Evolutionary conservation across 371 early-diverging fungal species (phyloP), one percentile per base, ranked within the genome.

Genomic region (Rhizopus stolonifer): DNA sequence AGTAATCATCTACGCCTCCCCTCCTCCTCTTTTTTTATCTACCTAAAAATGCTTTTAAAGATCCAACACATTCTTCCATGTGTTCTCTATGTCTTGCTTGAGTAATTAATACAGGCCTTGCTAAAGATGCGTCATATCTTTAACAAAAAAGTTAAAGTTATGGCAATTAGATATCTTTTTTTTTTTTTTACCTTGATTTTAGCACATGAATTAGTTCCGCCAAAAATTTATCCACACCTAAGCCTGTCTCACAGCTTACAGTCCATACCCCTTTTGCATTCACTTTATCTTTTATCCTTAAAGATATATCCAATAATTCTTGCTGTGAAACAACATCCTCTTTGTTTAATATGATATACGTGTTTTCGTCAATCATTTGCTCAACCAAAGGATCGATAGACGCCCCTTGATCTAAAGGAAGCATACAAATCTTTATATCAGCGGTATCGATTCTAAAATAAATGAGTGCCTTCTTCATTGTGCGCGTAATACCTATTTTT

Each of bases 21-120:
- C n/a, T n/a, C n/a, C n/a, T 40, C 23, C 43, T 25, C 38, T 40
- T 25, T n/a, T 0, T 17, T 17, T 7, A 0, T 24, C 52, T 80
- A 83, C 84, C 73, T 42, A 77, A 47, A 56, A 83, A 89, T 17
- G 61, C 54, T 1, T 79, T 69, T 5, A 91, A 54, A 17, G 69
- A 70, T 6, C 49, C 60, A n/a, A 85, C 22, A 43, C 88, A 87
- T n/a, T 72, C 73, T 33, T 79, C 63, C 22, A 91, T 65, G 46
- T 88, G 83, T 42, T 79, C 64, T 19, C 90, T 80, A 61, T 92
- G 90, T n/a, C 91, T 69, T 18, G 79, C 80, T 57, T 89, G 87
- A 0, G 90, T 89, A 42, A 92, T 82, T 8, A 85, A 31, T 3
- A 64, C 60, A 2, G 73, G 69, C 14, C 70, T 67, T 2, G 70